These are phyloP conservation scores for Coemansia sp. DNA, from an alignment of 192 early-diverging fungal genomes.

Conservation along the genomic window DNA sequence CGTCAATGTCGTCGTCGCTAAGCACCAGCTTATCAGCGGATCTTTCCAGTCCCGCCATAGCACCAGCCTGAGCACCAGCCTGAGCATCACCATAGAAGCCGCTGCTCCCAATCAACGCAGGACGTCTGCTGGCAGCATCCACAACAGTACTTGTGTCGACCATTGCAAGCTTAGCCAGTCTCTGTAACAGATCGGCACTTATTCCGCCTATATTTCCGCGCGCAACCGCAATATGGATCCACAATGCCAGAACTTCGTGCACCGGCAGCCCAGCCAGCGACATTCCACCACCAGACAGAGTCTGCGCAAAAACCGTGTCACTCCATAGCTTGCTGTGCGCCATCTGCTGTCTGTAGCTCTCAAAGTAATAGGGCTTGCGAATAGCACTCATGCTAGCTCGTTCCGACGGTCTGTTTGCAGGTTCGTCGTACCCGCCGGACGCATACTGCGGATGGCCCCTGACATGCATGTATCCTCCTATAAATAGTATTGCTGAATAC, in stretches of 20 bases:
- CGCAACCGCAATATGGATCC: constrained; percentile 5
- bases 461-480: constrained; percentile 41
- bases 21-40: constrained; percentile 25
- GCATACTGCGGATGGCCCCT: constrained; percentile 14
- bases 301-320: neutral
- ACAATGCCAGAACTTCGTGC: neutral
- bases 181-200: neutral
- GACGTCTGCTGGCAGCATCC: neutral
- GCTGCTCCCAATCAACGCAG: neutral
- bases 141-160: neutral
- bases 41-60: neutral
- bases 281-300: neutral
- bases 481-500: constrained; percentile 27
- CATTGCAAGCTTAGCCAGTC: constrained; percentile 9
- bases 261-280: constrained; percentile 12
- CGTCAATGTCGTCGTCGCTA: constrained; percentile 51
- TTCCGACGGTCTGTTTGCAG: neutral
- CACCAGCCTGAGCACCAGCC: neutral
- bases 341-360: constrained; percentile 17
- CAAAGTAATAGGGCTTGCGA: constrained; percentile 41
- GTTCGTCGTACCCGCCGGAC: neutral
- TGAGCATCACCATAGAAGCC: no score
- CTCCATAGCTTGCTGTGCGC: constrained; percentile 12
- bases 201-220: neutral
- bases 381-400: constrained; percentile 23